phyloP scores from a whole-genome alignment of 352 stramenopile genomes.

The Phytophthora fragariae region DNA sequence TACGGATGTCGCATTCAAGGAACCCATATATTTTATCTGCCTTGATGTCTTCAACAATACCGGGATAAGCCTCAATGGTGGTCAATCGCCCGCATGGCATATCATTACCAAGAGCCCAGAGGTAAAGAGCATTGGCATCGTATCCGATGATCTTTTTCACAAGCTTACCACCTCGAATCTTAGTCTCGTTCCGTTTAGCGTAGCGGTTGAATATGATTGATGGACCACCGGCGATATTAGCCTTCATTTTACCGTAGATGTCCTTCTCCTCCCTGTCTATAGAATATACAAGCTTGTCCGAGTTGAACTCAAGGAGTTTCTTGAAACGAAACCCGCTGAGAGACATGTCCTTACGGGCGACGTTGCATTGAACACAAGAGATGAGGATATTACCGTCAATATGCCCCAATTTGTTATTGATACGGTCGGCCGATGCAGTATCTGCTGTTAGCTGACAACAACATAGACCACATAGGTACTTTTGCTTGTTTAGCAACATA shows the following conservation, averaged over 20 bases:
- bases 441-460: neutral
- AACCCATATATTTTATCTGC: neutral
- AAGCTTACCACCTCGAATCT: constrained; percentile 14
- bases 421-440: constrained; percentile 2
- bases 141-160: constrained; percentile 17
- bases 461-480: constrained; percentile 33
- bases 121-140: constrained; percentile 15
- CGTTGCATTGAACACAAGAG: neutral
- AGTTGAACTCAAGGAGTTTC: constrained; percentile 19
- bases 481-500: constrained; percentile 5
- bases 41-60: constrained; percentile 24
- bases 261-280: constrained; percentile 13
- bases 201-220: neutral
- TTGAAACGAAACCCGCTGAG: constrained; percentile 24
- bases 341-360: neutral
- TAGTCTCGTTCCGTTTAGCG: neutral
- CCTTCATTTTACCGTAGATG: constrained; percentile 18
- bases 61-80: neutral
- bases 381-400: constrained; percentile 1
- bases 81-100: constrained; percentile 43
- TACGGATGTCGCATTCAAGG: neutral
- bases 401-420: neutral
- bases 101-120: constrained; percentile 13
- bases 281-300: neutral
- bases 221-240: constrained; percentile 5